phyloP scores from a whole-genome alignment of 495 filamentous ascomycete genomes.

The Neurospora sp. region DNA sequence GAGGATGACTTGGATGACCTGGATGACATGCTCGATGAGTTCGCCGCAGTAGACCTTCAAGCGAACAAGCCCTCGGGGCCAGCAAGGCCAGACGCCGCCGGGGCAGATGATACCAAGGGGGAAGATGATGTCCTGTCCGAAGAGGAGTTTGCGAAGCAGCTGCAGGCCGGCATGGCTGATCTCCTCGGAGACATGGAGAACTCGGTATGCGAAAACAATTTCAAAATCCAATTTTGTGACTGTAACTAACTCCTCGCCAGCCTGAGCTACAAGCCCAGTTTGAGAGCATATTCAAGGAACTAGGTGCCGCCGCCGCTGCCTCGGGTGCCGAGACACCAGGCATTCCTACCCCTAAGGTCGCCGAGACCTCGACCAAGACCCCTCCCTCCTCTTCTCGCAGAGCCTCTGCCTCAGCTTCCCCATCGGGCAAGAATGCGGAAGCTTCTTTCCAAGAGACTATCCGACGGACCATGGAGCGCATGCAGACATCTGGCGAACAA shows the following conservation, averaged over 20 bases:
- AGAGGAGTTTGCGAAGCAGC: conserved; percentile 70
- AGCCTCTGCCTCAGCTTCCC: conserved; percentile 5
- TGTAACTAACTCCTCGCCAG: conserved; percentile 16
- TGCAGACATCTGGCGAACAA: conserved; percentile 75
- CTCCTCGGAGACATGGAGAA: conserved; percentile 61
- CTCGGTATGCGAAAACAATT: conserved; percentile 31
- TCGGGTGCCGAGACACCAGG: conserved; percentile 8
- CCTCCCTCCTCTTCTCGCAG: neutral
- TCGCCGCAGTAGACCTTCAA: conserved; percentile 48
- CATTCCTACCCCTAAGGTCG: conserved; percentile 1
- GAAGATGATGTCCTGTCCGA: conserved; percentile 36
- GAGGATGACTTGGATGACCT: conserved; percentile 87
- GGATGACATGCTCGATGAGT: conserved; percentile 91
- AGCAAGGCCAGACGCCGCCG: conserved; percentile 21
- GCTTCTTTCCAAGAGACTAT: conserved; percentile 86
- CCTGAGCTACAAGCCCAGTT: conserved; percentile 82
- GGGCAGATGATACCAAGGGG: conserved; percentile 5
- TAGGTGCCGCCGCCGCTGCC: conserved; percentile 42
- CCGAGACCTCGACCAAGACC: neutral
- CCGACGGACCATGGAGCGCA: conserved; percentile 80
- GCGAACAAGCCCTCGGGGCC: conserved; percentile 37
- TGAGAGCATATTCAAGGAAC: conserved; percentile 71
- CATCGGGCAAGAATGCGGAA: conserved; percentile 21
- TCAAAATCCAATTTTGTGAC: neutral
- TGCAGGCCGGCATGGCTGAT: conserved; percentile 80